Evolutionary conservation across 106 monocot genomes (phyloP).

Genomic region (Xerophyta viscosa): DNA sequence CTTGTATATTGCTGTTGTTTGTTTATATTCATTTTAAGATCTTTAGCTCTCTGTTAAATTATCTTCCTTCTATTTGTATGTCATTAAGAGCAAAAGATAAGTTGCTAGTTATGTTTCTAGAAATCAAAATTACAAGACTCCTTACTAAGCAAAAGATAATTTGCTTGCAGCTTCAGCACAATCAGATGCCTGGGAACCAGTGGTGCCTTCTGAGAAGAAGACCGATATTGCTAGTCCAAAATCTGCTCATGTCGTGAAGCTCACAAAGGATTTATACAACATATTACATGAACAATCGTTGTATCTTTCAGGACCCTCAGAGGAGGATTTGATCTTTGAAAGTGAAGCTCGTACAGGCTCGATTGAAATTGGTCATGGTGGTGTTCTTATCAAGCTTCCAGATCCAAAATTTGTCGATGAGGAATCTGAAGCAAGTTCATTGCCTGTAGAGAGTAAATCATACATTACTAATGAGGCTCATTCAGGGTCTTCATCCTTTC

Average conservation of each 20-base stretch:
- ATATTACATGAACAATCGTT: slow-evolving; percentile 69
- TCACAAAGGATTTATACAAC: slow-evolving; percentile 70
- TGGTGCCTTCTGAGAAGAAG: slow-evolving; percentile 73
- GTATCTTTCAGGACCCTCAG: slow-evolving; percentile 50
- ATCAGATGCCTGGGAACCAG: slow-evolving; percentile 59
- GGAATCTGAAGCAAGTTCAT: slow-evolving; percentile 96
- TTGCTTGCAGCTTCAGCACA: slow-evolving; percentile 64
- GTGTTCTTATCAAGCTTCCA: slow-evolving; percentile 62
- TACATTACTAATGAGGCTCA: slow-evolving; percentile 19
- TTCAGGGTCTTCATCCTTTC: slow-evolving; percentile 34
- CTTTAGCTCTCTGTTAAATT: no score
- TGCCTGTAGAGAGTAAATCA: slow-evolving; percentile 44
- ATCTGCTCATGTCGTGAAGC: slow-evolving; percentile 71
- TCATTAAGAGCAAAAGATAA: no score
- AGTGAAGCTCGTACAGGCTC: slow-evolving; percentile 41
- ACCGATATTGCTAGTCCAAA: slow-evolving; percentile 45
- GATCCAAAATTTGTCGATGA: slow-evolving; percentile 57
- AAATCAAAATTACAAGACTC: no score
- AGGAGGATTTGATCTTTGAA: slow-evolving; percentile 74
- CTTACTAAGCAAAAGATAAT: no score
- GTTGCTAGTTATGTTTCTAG: no score
- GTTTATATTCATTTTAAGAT: no score
- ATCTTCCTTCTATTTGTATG: no score
- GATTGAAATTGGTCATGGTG: slow-evolving; percentile 79
- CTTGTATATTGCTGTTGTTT: no score